Conservation (phyloP, 2,329 filamentous ascomycete genomes). For the Plenodomus tracheiphilus region DNA sequence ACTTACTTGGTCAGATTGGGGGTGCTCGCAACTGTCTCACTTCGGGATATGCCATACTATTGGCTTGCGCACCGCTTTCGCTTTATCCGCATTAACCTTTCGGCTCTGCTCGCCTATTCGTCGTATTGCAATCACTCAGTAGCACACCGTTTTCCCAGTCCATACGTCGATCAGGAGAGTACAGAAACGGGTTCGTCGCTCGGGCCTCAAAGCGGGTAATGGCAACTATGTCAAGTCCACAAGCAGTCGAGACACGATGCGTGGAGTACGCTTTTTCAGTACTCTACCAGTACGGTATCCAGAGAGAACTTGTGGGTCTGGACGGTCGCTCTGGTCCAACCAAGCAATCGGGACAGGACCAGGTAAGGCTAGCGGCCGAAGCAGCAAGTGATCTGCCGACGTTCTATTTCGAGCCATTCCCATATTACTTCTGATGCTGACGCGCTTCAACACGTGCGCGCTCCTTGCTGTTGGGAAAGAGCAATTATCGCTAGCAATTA, state of each 20-base stretch:
- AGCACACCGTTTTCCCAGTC: background rate
- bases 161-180: slow-evolving; percentile 13
- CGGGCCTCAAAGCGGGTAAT: slow-evolving; percentile 21
- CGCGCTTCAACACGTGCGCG: slow-evolving; percentile 7
- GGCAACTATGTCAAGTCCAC: slow-evolving; percentile 8
- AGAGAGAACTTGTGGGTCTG: slow-evolving; percentile 26
- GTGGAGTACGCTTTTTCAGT: too few relatives aligned
- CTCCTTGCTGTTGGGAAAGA: slow-evolving; percentile 9
- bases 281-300: too few relatives aligned
- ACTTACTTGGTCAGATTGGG: background rate
- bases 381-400: slow-evolving; percentile 19
- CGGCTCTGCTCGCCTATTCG: background rate
- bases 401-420: slow-evolving; percentile 19
- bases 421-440: slow-evolving; percentile 8
- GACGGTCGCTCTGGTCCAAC: slow-evolving; percentile 27
- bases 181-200: slow-evolving; percentile 15
- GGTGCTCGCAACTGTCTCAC: background rate
- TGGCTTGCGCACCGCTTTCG: background rate
- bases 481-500: slow-evolving; percentile 5
- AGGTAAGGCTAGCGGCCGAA: slow-evolving; percentile 17
- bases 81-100: background rate
- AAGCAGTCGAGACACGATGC: slow-evolving; percentile 16
- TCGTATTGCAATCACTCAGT: background rate
- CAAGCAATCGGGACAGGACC: slow-evolving; percentile 31
- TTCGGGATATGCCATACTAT: background rate